These are phyloP conservation scores for Tetradesmus obliquus DNA, from an alignment of 139 green algal genomes.

Conservation along the genomic window DNA sequence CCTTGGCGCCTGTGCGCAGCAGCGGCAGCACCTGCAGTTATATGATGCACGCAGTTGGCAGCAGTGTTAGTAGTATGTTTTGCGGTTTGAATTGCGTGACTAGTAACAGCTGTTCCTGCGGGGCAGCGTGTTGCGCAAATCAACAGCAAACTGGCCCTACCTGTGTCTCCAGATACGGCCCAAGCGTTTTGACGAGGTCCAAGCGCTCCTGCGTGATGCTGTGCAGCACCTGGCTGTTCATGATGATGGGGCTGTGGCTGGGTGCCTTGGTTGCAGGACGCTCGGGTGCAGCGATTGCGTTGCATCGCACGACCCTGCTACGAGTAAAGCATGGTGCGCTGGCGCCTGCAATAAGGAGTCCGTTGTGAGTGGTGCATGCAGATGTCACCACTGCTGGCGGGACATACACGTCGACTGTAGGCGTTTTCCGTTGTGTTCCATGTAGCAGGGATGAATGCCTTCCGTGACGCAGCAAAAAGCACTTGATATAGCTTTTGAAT, in stretches of 20 bases:
- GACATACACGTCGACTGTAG: background rate
- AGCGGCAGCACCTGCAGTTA: constrained; percentile 74
- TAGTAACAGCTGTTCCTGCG: background rate
- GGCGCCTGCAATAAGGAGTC: background rate
- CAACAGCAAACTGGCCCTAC: constrained; percentile 38
- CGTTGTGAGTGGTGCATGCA: background rate
- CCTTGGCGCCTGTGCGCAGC: constrained; percentile 86
- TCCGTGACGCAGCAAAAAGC: background rate
- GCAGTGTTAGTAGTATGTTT: background rate
- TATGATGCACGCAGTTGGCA: background rate
- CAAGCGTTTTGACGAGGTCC: constrained; percentile 75
- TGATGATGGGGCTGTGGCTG: constrained; percentile 66
- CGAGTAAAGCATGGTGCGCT: background rate
- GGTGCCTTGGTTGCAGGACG: background rate
- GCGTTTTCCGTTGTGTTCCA: background rate
- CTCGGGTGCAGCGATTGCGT: constrained; percentile 34
- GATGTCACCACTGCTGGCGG: background rate
- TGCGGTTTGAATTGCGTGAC: no score
- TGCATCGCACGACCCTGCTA: background rate
- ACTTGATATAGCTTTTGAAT: background rate
- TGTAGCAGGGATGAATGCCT: background rate
- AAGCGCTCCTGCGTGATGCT: constrained; percentile 73
- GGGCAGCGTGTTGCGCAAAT: background rate
- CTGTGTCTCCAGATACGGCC: constrained; percentile 68
- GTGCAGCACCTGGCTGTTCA: constrained; percentile 82